Base-by-base conservation (phyloP, 306 rosid genomes). In the Cajanus cajan region DNA sequence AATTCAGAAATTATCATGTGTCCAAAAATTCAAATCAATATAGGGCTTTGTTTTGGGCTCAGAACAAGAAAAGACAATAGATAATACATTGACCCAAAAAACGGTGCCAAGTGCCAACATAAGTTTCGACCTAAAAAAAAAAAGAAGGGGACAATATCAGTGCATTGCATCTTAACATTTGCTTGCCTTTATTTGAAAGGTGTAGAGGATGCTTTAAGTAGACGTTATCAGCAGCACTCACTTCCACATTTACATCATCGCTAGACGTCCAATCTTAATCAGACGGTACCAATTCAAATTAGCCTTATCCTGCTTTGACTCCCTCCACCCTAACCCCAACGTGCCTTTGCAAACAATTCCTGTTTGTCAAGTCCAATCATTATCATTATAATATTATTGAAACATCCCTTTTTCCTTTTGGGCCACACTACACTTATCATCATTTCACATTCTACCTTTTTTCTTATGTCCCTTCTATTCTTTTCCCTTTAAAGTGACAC, bases 151-250 rank as follows among this genome's bases (percentile, higher is more conserved):
- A 39, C 73, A 64, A 31, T 10, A 36, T 55, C 1, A 47, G 59
- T 68, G 72, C 78, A 78, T 47, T 34, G 74, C 64, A 81, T 73
- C 86, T 45, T 68, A 66, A 71, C 45, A 13, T 39, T 24, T 83
- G 85, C 87, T 67, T 82, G 78, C 82, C 24, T 1, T 51, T 72
- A 63, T 55, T 45, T 50, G n/a, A 43, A 74, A 73, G 25, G 18
- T 12, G 0, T 4, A 39, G 36, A 11, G 21, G 36, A 19, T 6
- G 48, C 8, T 66, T 74, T 45, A 22, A n/a, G 59, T 19, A 33
- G 78, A 65, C 25, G 63, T 58, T 13, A 81, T 87, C 83, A 15
- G 74, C 14, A 18, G 76, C 71, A 22, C 81, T 76, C 83, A 67
- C 54, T 48, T 73, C 67, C 85, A 43, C 71, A 16, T 50, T 67